Evolutionary conservation across 495 filamentous ascomycete genomes (phyloP).

Genomic region (Glarea lozoyensis): DNA sequence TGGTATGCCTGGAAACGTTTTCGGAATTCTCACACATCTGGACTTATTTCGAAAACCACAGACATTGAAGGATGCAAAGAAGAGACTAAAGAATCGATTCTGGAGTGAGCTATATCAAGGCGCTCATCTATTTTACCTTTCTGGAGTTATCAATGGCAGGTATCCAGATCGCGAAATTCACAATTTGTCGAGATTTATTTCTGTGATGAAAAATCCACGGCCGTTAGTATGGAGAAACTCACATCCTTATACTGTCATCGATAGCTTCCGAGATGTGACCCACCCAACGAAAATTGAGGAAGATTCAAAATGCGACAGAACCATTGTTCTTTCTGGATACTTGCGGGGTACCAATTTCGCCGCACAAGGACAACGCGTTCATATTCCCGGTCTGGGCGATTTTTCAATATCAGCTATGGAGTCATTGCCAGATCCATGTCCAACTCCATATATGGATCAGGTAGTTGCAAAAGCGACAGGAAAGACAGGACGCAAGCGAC

Average conservation of each 20-base stretch:
- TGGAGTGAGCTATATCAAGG: conserved; percentile 97
- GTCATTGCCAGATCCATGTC: conserved; percentile 84
- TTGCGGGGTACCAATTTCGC: conserved; percentile 94
- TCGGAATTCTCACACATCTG: conserved; percentile 92
- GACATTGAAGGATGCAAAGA: conserved; percentile 82
- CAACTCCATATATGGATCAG: conserved; percentile 84
- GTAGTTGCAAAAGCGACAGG: conserved; percentile 72
- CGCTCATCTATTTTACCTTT: conserved; percentile 93
- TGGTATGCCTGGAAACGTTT: conserved; percentile 97
- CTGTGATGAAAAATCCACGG: conserved; percentile 97
- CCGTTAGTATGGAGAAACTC: conserved; percentile 94
- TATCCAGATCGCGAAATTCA: conserved; percentile 96
- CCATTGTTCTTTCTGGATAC: conserved; percentile 87
- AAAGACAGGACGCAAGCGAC: conserved; percentile 60
- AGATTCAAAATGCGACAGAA: conserved; percentile 80
- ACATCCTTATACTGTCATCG: conserved; percentile 87
- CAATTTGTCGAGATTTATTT: conserved; percentile 88
- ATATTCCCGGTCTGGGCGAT: conserved; percentile 93
- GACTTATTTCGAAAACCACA: conserved; percentile 92
- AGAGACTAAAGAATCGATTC: conserved; percentile 87
- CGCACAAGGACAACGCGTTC: conserved; percentile 74
- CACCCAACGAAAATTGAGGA: conserved; percentile 84
- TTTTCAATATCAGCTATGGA: conserved; percentile 78
- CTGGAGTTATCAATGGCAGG: conserved; percentile 87
- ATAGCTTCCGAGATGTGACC: conserved; percentile 90